Evolutionary conservation across 257 asterid species (phyloP).

Genomic region (Capsicum pubescens): DNA sequence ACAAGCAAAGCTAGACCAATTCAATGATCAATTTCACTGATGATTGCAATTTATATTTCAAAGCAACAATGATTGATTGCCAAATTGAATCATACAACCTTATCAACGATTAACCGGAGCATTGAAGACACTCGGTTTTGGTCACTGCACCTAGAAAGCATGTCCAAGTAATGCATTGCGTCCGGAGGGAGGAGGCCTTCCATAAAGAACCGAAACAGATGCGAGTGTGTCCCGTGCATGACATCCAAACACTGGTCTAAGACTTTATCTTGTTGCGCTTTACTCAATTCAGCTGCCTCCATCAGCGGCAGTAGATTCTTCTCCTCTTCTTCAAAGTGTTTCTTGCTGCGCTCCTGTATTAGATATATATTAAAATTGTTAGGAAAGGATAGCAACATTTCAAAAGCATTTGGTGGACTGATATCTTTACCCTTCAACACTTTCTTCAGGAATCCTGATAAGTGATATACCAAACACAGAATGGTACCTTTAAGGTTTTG

Average conservation of each 20-base stretch:
- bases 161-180: constrained; percentile 83
- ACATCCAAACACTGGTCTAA: constrained; percentile 77
- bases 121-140: constrained; percentile 67
- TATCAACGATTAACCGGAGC: constrained; percentile 78
- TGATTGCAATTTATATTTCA: background rate
- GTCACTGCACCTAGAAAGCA: constrained; percentile 73
- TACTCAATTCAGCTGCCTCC: constrained; percentile 87
- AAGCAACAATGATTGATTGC: background rate
- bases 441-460: background rate
- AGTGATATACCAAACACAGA: background rate
- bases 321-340: constrained; percentile 90
- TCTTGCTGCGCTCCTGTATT: constrained; percentile 69
- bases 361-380: background rate
- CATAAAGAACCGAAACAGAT: constrained; percentile 76
- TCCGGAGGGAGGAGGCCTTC: constrained; percentile 93
- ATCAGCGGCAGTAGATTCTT: constrained; percentile 79
- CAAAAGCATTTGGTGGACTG: background rate
- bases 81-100: constrained; percentile 21
- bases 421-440: background rate
- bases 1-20: background rate
- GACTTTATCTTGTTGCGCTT: constrained; percentile 68
- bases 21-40: background rate
- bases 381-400: background rate
- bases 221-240: constrained; percentile 87
- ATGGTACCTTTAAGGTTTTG: constrained; percentile 66